These are phyloP conservation scores for Penicillium sp. DNA, from an alignment of 2,329 filamentous ascomycete species.

Conservation along the genomic window DNA sequence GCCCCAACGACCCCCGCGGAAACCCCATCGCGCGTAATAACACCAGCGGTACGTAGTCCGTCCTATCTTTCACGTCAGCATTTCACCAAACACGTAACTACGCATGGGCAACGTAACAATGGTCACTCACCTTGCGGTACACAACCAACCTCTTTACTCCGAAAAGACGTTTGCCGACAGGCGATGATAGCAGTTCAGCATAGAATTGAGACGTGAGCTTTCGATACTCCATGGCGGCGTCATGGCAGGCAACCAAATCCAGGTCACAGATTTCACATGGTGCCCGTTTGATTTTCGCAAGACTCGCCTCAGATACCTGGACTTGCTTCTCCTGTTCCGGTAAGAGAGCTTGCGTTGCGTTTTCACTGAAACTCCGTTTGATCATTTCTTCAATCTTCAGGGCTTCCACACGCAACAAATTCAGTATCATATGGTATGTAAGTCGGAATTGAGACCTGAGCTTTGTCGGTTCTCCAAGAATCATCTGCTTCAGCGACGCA, in stretches of 20 bases:
- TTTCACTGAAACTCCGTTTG: conserved; percentile 97
- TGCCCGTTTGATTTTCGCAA: conserved; percentile 86
- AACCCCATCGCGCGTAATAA: conserved; percentile 73
- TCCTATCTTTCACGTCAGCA: conserved; percentile 50
- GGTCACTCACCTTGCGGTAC: conserved; percentile 59
- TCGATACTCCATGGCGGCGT: conserved; percentile 75
- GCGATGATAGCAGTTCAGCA: conserved; percentile 70
- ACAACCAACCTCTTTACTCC: conserved; percentile 72
- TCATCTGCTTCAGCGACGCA: conserved; percentile 82
- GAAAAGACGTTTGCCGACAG: conserved; percentile 78
- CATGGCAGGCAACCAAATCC: conserved; percentile 76
- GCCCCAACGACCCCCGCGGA: conserved; percentile 62
- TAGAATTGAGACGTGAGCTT: conserved; percentile 79
- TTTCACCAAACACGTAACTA: neutral
- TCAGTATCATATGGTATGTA: conserved; percentile 99
- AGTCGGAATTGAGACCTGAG: conserved; percentile 92
- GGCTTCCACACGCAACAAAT: conserved; percentile 89
- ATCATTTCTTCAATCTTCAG: conserved; percentile 99
- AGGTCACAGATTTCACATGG: conserved; percentile 76
- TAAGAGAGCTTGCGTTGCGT: conserved; percentile 89
- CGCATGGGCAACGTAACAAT: neutral
- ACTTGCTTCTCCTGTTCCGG: conserved; percentile 96
- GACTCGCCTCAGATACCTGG: conserved; percentile 83
- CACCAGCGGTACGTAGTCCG: conserved; percentile 75
- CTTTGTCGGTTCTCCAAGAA: conserved; percentile 91